Evolutionary conservation across 345 rosid species (phyloP).

Genomic region (Tarenaya hassleriana): DNA sequence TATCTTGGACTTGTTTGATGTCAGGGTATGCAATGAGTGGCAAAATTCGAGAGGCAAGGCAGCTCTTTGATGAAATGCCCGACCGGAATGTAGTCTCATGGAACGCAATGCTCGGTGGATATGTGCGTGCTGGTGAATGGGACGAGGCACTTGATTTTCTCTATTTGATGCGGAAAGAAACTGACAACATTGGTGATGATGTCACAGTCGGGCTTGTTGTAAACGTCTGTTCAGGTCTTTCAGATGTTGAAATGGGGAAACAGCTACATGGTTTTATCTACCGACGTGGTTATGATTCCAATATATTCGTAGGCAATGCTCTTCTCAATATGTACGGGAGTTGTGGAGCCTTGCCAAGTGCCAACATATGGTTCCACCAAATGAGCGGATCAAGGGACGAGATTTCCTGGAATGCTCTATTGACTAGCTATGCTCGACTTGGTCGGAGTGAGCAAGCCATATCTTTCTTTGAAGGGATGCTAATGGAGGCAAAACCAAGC

Average conservation of each 20-base stretch:
- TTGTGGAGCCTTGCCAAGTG: constrained; percentile 27
- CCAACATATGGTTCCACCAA: constrained; percentile 48
- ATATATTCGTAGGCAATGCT: constrained; percentile 57
- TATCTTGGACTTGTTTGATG: constrained; percentile 66
- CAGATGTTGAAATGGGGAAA: constrained; percentile 70
- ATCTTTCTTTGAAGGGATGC: constrained; percentile 54
- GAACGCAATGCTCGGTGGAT: constrained; percentile 83
- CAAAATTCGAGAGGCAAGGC: constrained; percentile 51
- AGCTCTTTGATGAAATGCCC: constrained; percentile 73
- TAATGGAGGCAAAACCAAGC: constrained; percentile 56
- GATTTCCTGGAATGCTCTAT: constrained; percentile 80
- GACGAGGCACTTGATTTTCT: constrained; percentile 57
- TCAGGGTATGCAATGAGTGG: constrained; percentile 66
- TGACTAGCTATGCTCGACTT: constrained; percentile 55
- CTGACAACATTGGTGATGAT: constrained; percentile 48
- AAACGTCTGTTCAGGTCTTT: constrained; percentile 56
- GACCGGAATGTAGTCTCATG: constrained; percentile 66
- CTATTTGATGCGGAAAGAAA: constrained; percentile 38
- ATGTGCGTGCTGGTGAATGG: constrained; percentile 47
- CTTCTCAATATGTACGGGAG: constrained; percentile 59
- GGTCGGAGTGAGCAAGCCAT: constrained; percentile 59
- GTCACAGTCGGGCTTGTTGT: constrained; percentile 55
- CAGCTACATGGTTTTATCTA: constrained; percentile 68
- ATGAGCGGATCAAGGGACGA: constrained; percentile 56
- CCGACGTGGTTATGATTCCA: constrained; percentile 40